These are phyloP conservation scores for Isabelozyma rhagii DNA, from an alignment of 805 yeast genomes.

Conservation along the genomic window DNA sequence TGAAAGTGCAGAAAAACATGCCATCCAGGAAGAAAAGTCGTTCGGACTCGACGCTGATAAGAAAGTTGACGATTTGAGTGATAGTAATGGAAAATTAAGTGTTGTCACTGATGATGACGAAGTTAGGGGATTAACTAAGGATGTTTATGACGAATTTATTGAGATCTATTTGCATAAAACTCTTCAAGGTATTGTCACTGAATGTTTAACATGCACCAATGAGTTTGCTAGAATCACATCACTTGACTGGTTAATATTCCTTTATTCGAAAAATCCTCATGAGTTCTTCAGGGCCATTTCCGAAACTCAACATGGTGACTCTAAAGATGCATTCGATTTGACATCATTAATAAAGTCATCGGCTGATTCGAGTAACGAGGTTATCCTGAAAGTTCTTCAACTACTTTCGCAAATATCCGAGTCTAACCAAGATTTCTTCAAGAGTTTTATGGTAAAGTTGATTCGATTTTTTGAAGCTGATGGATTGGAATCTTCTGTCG, in stretches of 20 bases:
- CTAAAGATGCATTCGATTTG: conserved; percentile 44
- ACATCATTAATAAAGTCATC: conserved; percentile 73
- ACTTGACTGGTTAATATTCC: conserved; percentile 83
- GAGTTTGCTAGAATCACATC: conserved; percentile 82
- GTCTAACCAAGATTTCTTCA: conserved; percentile 72
- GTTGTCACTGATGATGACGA: conserved; percentile 30
- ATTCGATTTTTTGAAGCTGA: conserved; percentile 69
- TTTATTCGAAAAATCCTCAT: conserved; percentile 60
- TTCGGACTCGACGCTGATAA: background rate
- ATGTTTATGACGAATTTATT: conserved; percentile 37
- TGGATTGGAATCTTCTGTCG: conserved; percentile 12
- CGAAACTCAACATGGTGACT: background rate
- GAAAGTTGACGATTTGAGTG: background rate
- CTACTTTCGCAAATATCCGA: conserved; percentile 73
- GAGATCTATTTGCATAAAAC: conserved; percentile 46
- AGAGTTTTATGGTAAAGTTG: conserved; percentile 69
- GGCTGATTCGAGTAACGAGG: conserved; percentile 69
- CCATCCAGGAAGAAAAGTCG: background rate
- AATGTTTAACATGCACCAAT: conserved; percentile 45
- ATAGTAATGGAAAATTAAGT: background rate
- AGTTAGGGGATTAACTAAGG: conserved; percentile 43
- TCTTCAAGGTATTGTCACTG: conserved; percentile 67
- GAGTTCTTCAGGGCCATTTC: conserved; percentile 25
- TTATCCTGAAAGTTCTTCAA: conserved; percentile 69
- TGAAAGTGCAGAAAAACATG: conserved; percentile 11